Conservation (phyloP, 805 yeast genomes). For the Metschnikowia shivogae region DNA sequence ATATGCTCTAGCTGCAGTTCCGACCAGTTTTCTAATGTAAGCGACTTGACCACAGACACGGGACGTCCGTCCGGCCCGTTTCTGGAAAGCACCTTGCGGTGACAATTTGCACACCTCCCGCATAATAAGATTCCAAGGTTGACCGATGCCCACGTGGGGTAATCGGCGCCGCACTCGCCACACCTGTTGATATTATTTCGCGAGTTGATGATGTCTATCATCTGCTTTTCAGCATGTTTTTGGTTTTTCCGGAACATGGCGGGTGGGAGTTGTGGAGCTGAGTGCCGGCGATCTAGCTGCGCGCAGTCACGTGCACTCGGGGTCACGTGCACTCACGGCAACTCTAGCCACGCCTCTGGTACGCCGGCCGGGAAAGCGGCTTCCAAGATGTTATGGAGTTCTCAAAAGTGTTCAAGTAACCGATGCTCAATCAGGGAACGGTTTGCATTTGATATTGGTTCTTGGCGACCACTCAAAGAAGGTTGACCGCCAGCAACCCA, state of each 20-base stretch:
- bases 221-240: constrained; percentile 44
- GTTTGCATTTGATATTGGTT: no score
- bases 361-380: no score
- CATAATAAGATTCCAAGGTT: constrained; percentile 69
- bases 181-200: constrained; percentile 63
- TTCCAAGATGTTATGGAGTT: no score
- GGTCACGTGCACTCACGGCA: background rate
- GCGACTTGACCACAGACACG: constrained; percentile 62
- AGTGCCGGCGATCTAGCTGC: background rate
- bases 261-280: background rate
- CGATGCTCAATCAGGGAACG: no score
- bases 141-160: constrained; percentile 57
- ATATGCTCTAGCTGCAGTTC: constrained; percentile 47
- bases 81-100: constrained; percentile 46
- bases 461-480: no score
- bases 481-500: no score
- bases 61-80: constrained; percentile 42
- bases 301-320: background rate
- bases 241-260: constrained; percentile 38
- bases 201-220: constrained; percentile 57
- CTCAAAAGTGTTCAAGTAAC: no score
- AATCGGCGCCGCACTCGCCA: constrained; percentile 69
- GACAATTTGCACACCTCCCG: constrained; percentile 81
- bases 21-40: constrained; percentile 71
- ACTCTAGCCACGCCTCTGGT: no score